These are phyloP conservation scores for Camellia granthamiana DNA, from an alignment of 148 eudicot species.

Conservation along the genomic window DNA sequence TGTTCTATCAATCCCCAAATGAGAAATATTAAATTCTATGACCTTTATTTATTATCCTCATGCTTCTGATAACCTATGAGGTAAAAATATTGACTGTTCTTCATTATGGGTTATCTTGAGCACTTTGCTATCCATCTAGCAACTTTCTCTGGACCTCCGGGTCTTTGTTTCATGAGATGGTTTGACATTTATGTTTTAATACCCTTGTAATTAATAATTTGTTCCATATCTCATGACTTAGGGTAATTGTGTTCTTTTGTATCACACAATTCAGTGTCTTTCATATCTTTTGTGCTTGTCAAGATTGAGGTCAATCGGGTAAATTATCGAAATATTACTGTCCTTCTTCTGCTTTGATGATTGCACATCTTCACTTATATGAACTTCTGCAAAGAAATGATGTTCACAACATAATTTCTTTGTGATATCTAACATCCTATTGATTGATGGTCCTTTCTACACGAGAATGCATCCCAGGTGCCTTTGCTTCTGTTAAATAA, in stretches of 20 bases:
- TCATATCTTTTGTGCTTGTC: conserved; percentile 3
- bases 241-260: background rate
- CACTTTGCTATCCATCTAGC: background rate
- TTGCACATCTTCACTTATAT: background rate
- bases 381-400: background rate
- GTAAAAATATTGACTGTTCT: background rate
- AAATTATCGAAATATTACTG: background rate
- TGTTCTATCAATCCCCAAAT: background rate
- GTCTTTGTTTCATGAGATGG: background rate
- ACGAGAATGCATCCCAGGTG: background rate
- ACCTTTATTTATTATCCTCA: background rate
- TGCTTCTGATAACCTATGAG: background rate
- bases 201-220: background rate
- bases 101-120: background rate
- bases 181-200: background rate
- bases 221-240: too few species aligned
- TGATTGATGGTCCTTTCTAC: background rate
- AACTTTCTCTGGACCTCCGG: background rate
- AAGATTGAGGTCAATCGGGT: background rate
- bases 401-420: background rate
- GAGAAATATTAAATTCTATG: background rate
- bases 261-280: background rate
- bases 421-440: background rate
- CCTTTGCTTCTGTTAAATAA: background rate
- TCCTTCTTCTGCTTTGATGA: background rate